phyloP scores from a whole-genome alignment of 2,329 filamentous ascomycete species.

The Helicocarpus griseus region DNA sequence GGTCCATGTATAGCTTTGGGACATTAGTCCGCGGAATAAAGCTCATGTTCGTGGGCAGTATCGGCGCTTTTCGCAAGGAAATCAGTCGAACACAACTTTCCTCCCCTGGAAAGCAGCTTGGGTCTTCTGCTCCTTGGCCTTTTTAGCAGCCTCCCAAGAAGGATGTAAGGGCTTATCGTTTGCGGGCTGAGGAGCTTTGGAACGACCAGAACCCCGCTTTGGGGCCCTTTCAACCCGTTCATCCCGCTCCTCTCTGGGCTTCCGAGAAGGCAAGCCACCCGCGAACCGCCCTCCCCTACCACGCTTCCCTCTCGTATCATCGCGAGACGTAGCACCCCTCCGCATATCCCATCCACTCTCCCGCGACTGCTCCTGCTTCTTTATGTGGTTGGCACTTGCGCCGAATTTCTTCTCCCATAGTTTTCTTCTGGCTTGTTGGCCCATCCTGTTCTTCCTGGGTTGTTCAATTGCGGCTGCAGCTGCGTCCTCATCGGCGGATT shows the following conservation, averaged over 20 bases:
- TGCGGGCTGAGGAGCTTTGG: constrained; percentile 16
- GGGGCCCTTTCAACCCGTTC: neutral
- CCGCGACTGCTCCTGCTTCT: constrained; percentile 32
- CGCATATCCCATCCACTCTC: constrained; percentile 51
- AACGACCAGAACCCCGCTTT: neutral
- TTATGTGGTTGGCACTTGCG: constrained; percentile 48
- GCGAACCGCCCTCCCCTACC: constrained; percentile 15
- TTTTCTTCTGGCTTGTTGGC: constrained; percentile 51
- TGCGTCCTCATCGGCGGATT: constrained; percentile 44
- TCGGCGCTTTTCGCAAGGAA: neutral
- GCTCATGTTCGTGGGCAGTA: neutral
- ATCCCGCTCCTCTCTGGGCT: neutral
- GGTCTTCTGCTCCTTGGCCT: constrained; percentile 43
- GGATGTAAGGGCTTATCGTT: constrained; percentile 51
- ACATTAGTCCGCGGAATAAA: too few species aligned
- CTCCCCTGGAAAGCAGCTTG: constrained; percentile 47
- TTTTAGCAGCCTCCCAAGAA: constrained; percentile 55
- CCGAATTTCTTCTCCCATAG: constrained; percentile 56
- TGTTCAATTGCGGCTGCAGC: constrained; percentile 21
- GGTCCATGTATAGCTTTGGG: too few species aligned
- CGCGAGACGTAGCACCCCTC: constrained; percentile 40
- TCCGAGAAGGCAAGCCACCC: constrained; percentile 3
- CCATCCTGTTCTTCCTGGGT: constrained; percentile 51
- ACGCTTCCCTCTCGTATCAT: constrained; percentile 17
- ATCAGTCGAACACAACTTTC: constrained; percentile 53